phyloP scores from a whole-genome alignment of 2,329 filamentous ascomycete species.

The Apiospora rasikravindrae region DNA sequence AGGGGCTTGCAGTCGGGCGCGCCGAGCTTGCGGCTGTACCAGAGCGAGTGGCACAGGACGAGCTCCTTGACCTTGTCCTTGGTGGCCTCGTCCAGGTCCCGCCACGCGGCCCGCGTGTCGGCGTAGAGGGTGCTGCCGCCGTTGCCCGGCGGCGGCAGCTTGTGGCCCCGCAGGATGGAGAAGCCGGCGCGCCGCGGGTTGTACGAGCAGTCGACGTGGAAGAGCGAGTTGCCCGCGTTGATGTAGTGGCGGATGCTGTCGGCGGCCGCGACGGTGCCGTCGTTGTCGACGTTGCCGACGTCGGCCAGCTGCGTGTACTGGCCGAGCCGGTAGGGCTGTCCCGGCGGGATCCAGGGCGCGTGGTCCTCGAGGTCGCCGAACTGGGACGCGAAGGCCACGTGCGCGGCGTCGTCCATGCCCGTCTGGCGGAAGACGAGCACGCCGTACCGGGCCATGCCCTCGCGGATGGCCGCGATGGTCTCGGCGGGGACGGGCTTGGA shows the following conservation, averaged over 20 bases:
- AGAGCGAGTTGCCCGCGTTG: constrained; percentile 53
- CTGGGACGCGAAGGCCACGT: neutral
- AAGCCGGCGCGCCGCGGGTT: constrained; percentile 48
- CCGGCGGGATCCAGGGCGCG: constrained; percentile 6
- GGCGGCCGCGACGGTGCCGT: constrained; percentile 26
- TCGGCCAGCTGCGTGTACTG: constrained; percentile 13
- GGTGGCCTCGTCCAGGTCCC: constrained; percentile 46
- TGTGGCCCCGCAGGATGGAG: constrained; percentile 55
- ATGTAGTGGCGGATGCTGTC: constrained; percentile 30
- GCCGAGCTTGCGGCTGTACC: constrained; percentile 57
- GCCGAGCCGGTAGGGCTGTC: constrained; percentile 2
- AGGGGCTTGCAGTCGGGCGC: constrained; percentile 51
- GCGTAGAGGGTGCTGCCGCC: constrained; percentile 60
- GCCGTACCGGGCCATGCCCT: constrained; percentile 18
- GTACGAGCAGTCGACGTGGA: constrained; percentile 61
- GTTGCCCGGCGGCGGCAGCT: constrained; percentile 51
- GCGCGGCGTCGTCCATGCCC: constrained; percentile 13
- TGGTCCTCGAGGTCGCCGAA: constrained; percentile 18
- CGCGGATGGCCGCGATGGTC: constrained; percentile 5
- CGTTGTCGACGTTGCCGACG: constrained; percentile 17
- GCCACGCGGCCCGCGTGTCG: constrained; percentile 57
- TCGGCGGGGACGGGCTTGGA: neutral
- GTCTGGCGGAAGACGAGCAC: constrained; percentile 13
- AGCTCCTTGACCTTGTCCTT: constrained; percentile 47
- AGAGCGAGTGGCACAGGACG: constrained; percentile 55